phyloP scores from a whole-genome alignment of 2,329 filamentous ascomycete species.

The Fusarium beomiforme region DNA sequence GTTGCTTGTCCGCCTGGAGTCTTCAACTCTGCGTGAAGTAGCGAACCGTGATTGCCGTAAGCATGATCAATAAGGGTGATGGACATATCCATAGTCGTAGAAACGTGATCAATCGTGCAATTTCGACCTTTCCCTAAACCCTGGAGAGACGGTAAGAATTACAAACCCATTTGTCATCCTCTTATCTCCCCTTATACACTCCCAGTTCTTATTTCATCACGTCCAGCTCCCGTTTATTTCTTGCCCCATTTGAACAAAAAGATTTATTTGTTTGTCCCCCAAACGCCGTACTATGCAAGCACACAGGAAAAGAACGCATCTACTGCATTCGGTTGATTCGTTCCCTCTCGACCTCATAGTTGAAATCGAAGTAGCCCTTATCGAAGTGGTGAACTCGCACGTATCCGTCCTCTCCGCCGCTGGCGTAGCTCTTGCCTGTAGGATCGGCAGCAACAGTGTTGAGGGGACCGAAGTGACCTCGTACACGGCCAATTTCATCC shows the following conservation, averaged over 20 bases:
- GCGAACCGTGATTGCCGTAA: slow-evolving; percentile 24
- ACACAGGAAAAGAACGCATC: slow-evolving; percentile 50
- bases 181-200: slow-evolving; percentile 32
- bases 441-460: slow-evolving; percentile 97
- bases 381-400: slow-evolving; percentile 99
- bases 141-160: slow-evolving; percentile 47
- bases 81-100: slow-evolving; percentile 29
- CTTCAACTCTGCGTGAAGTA: slow-evolving; percentile 21
- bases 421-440: slow-evolving; percentile 90
- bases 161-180: slow-evolving; percentile 41
- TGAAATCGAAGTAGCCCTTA: slow-evolving; percentile 98
- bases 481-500: slow-evolving; percentile 96
- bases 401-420: slow-evolving; percentile 97
- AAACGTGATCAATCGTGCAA: slow-evolving; percentile 42
- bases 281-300: slow-evolving; percentile 57
- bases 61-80: slow-evolving; percentile 34
- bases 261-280: slow-evolving; percentile 45
- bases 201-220: slow-evolving; percentile 17
- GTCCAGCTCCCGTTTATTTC: slow-evolving; percentile 39
- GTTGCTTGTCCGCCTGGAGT: slow-evolving; percentile 24
- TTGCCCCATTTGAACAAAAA: slow-evolving; percentile 45
- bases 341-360: slow-evolving; percentile 98
- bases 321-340: slow-evolving; percentile 59
- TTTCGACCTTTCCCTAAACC: slow-evolving; percentile 42
- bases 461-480: slow-evolving; percentile 95